A percentile compares a stretch with the other conserved stretches of the same genome.
Evolutionary conservation across 1,139 yeast genomes (phyloP).

Genomic region (Protomyces macrosporus): DNA sequence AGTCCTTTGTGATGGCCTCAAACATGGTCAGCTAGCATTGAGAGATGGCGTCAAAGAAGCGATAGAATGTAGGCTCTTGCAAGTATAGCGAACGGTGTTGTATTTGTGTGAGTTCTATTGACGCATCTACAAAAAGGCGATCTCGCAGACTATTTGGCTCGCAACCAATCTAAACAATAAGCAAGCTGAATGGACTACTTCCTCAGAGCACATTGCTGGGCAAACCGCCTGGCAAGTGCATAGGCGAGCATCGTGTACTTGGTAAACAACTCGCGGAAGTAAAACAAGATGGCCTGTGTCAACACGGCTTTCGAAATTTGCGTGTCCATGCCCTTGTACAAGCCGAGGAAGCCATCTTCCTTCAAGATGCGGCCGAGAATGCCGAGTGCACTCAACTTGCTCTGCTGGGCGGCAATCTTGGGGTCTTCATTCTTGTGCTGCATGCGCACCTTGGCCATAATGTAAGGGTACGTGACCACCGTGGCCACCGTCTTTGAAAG

Average conservation of each 20-base stretch:
- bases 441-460: slow-evolving; percentile 75
- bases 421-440: slow-evolving; percentile 47
- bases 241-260: slow-evolving; percentile 21
- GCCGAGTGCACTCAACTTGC: slow-evolving; percentile 50
- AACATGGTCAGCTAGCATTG: background rate
- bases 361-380: slow-evolving; percentile 49
- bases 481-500: slow-evolving; percentile 78
- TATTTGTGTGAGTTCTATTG: too few species aligned
- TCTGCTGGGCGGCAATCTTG: slow-evolving; percentile 35
- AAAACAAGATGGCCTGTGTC: slow-evolving; percentile 79
- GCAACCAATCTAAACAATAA: too few species aligned
- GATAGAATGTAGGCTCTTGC: too few species aligned
- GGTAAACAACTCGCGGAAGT: slow-evolving; percentile 55
- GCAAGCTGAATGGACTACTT: background rate
- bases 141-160: too few species aligned
- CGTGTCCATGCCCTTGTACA: slow-evolving; percentile 78
- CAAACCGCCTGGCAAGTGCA: slow-evolving; percentile 11
- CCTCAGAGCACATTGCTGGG: slow-evolving; percentile 2
- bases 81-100: too few species aligned
- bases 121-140: too few species aligned
- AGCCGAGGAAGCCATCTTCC: slow-evolving; percentile 50
- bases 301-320: slow-evolving; percentile 76
- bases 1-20: background rate
- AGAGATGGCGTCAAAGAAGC: background rate
- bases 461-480: slow-evolving; percentile 73